Percentiles rank a stretch among this genome's conserved stretches.
Evolutionary conservation across 1,139 yeast species (phyloP).

Genomic region (Diutina catenulata): DNA sequence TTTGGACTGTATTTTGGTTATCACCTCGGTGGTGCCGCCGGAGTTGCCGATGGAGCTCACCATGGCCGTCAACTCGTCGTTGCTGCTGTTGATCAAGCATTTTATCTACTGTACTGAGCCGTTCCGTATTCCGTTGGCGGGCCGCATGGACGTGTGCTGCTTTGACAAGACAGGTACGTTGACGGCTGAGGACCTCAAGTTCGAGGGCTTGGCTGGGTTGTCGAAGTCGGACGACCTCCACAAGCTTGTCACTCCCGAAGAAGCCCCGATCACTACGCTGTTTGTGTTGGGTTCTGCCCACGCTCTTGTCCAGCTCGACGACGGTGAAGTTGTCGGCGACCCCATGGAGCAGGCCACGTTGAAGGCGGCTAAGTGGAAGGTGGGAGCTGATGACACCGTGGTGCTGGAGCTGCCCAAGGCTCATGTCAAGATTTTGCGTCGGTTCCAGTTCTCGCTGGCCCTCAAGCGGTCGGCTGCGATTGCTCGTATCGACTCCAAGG

Average conservation of each 20-base stretch:
- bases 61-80: conserved; percentile 90
- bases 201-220: conserved; percentile 93
- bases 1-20: conserved; percentile 87
- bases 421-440: conserved; percentile 65
- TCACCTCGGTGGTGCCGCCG: conserved; percentile 98
- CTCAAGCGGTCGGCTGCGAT: conserved; percentile 90
- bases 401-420: conserved; percentile 27
- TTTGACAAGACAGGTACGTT: conserved; percentile 97
- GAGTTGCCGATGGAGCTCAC: conserved; percentile 98
- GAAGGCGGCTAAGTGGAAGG: conserved; percentile 77
- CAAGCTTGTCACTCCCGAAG: conserved; percentile 36
- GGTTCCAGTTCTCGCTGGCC: conserved; percentile 95
- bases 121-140: conserved; percentile 94
- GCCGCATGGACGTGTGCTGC: conserved; percentile 96
- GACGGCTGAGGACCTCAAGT: conserved; percentile 92
- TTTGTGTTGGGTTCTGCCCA: conserved; percentile 89
- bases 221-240: conserved; percentile 35
- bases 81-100: conserved; percentile 76
- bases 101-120: conserved; percentile 97
- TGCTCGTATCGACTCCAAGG: conserved; percentile 40
- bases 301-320: conserved; percentile 85
- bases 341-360: conserved; percentile 98
- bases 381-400: conserved; percentile 57
- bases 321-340: conserved; percentile 96
- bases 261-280: conserved; percentile 54